Evolutionary conservation across 129 eudicot species (phyloP).

Genomic region (Centella asiatica): DNA sequence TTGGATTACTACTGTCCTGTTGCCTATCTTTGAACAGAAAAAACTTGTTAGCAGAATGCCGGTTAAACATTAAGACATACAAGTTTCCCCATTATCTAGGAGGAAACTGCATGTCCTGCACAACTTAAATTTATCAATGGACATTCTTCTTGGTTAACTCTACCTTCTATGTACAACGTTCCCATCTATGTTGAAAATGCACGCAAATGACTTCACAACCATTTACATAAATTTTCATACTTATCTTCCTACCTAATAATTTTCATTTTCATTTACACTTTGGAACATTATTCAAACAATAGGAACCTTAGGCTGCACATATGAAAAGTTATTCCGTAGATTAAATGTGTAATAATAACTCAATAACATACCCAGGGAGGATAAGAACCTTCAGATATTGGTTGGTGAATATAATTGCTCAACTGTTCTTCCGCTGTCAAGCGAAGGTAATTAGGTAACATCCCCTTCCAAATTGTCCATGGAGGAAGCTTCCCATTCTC

Average conservation of each 20-base stretch:
- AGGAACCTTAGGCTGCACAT: neutral
- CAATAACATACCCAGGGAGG: conserved; percentile 92
- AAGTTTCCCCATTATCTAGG: too few relatives aligned
- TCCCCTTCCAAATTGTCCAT: conserved; percentile 96
- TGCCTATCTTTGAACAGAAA: too few relatives aligned
- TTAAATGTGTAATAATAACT: neutral
- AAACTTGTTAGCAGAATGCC: too few relatives aligned
- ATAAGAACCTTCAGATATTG: conserved; percentile 53
- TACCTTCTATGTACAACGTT: too few relatives aligned
- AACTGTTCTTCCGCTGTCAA: conserved; percentile 34
- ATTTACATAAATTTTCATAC: neutral
- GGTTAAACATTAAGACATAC: too few relatives aligned
- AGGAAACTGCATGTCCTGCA: too few relatives aligned
- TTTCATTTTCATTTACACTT: neutral
- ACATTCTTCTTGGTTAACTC: too few relatives aligned
- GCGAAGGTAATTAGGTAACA: conserved; percentile 37
- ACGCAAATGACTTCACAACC: neutral
- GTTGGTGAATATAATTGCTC: conserved; percentile 27
- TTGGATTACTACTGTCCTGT: too few relatives aligned
- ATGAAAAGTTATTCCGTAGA: neutral
- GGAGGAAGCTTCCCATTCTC: conserved; percentile 50
- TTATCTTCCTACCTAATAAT: neutral
- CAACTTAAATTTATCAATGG: too few relatives aligned
- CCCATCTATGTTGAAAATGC: too few relatives aligned
- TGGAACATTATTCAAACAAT: too few relatives aligned